Evolutionary conservation across 1,284 basidiomycete genomes (phyloP).

Genomic region (Fomes fomentarius): DNA sequence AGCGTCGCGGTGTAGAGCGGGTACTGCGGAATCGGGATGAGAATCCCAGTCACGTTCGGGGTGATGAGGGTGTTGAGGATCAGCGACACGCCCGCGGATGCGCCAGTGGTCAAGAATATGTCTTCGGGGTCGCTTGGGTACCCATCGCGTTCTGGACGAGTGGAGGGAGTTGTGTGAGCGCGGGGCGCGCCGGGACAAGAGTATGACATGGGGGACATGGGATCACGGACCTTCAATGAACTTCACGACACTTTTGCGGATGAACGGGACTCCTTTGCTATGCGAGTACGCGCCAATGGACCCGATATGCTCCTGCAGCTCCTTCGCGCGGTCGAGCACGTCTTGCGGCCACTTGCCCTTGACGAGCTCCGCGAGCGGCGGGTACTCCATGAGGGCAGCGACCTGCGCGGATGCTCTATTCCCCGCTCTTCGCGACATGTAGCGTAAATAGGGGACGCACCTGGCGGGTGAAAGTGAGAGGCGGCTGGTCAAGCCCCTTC

Average conservation of each 20-base stretch:
- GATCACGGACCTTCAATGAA: slow-evolving; percentile 80
- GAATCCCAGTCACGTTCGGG: slow-evolving; percentile 69
- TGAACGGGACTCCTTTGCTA: slow-evolving; percentile 90
- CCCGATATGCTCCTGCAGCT: slow-evolving; percentile 86
- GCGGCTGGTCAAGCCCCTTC: slow-evolving; percentile 90
- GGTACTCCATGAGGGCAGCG: slow-evolving; percentile 91
- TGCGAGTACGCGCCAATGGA: slow-evolving; percentile 96
- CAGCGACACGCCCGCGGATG: slow-evolving; percentile 90
- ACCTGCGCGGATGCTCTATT: slow-evolving; percentile 50
- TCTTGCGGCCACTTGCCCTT: slow-evolving; percentile 85
- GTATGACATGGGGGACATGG: neutral
- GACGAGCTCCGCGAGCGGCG: slow-evolving; percentile 81
- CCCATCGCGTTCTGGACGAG: slow-evolving; percentile 83
- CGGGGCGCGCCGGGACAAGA: slow-evolving; percentile 1
- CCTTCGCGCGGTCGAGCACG: slow-evolving; percentile 82
- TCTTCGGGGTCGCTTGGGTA: slow-evolving; percentile 82
- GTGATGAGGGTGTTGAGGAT: slow-evolving; percentile 84
- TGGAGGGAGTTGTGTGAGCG: slow-evolving; percentile 1
- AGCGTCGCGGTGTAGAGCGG: slow-evolving; percentile 96
- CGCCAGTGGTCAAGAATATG: slow-evolving; percentile 95
- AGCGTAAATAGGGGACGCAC: slow-evolving; percentile 43
- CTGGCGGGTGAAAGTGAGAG: slow-evolving; percentile 94
- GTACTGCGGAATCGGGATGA: slow-evolving; percentile 99
- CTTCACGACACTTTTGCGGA: slow-evolving; percentile 87
- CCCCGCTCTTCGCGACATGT: neutral